Percentiles rank a stretch among this genome's conserved stretches.
Evolutionary conservation across 1,284 basidiomycete genomes (phyloP).

Genomic region (Ustilago loliicola): DNA sequence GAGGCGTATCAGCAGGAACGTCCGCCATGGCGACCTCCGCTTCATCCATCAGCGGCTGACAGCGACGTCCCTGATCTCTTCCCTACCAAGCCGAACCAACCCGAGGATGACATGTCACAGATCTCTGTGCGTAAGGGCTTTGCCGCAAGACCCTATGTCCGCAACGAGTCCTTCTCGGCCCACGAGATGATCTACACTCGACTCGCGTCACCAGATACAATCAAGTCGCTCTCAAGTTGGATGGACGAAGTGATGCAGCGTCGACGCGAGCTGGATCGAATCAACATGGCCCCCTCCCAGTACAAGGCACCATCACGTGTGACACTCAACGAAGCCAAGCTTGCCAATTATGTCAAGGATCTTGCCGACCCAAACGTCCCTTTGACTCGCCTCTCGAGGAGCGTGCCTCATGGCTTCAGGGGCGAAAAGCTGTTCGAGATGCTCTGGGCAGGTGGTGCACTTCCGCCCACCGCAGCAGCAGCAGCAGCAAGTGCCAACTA

Average conservation of each 20-base stretch:
- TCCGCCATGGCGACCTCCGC: conserved; percentile 62
- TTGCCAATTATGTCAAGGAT: conserved; percentile 89
- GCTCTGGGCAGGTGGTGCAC: conserved; percentile 75
- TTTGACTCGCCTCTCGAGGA: conserved; percentile 85
- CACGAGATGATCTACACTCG: conserved; percentile 74
- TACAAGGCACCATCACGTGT: conserved; percentile 74
- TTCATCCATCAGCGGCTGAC: conserved; percentile 47
- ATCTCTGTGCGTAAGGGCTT: conserved; percentile 85
- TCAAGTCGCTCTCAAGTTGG: conserved; percentile 44
- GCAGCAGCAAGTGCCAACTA: conserved; percentile 13
- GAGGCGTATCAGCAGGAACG: conserved; percentile 51
- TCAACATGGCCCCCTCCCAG: conserved; percentile 28
- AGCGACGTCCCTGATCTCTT: conserved; percentile 78
- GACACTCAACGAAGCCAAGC: conserved; percentile 88
- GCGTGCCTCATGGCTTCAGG: conserved; percentile 92
- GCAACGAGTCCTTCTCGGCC: conserved; percentile 74
- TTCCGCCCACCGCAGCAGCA: conserved; percentile 25
- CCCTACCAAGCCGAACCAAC: conserved; percentile 84
- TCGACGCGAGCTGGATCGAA: conserved; percentile 34
- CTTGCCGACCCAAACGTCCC: conserved; percentile 90
- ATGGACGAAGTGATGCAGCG: conserved; percentile 55
- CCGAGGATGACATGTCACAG: conserved; percentile 86
- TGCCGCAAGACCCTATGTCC: conserved; percentile 71
- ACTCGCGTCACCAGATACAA: conserved; percentile 66
- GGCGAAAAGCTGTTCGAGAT: conserved; percentile 91